Conservation (phyloP, 1,284 basidiomycete species). For the Trichosporon asahii region DNA sequence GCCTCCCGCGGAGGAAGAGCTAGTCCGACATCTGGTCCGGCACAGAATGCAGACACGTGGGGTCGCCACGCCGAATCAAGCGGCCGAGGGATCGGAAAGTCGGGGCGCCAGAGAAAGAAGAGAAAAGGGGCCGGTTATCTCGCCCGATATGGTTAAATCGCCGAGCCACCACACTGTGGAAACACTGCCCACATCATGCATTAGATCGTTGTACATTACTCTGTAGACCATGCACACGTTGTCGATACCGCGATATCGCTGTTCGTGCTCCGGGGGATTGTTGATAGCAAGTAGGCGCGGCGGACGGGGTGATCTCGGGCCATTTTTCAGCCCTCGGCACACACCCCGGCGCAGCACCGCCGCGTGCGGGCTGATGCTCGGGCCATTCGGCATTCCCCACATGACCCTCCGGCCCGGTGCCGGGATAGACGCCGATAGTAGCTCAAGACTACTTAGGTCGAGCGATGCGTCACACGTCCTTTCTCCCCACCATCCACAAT, state of each 20-base stretch:
- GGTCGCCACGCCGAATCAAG: too few relatives aligned
- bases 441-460: not conserved
- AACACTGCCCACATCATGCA: not conserved
- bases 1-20: not conserved
- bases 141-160: not conserved
- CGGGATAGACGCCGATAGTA: not conserved
- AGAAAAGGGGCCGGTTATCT: slow-evolving; percentile 5
- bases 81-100: too few relatives aligned
- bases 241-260: not conserved
- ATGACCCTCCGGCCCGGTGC: not conserved
- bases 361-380: not conserved
- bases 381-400: not conserved
- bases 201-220: not conserved
- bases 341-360: too few relatives aligned
- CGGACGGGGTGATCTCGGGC: too few relatives aligned
- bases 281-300: not conserved
- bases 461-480: slow-evolving; percentile 1
- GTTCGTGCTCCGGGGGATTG: not conserved
- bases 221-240: not conserved
- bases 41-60: too few relatives aligned
- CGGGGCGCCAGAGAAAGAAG: not conserved
- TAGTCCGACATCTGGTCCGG: too few relatives aligned
- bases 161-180: not conserved
- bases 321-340: not conserved
- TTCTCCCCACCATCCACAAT: not conserved